phyloP scores from a whole-genome alignment of 2,329 filamentous ascomycete genomes.

The Colletotrichum sidae region DNA sequence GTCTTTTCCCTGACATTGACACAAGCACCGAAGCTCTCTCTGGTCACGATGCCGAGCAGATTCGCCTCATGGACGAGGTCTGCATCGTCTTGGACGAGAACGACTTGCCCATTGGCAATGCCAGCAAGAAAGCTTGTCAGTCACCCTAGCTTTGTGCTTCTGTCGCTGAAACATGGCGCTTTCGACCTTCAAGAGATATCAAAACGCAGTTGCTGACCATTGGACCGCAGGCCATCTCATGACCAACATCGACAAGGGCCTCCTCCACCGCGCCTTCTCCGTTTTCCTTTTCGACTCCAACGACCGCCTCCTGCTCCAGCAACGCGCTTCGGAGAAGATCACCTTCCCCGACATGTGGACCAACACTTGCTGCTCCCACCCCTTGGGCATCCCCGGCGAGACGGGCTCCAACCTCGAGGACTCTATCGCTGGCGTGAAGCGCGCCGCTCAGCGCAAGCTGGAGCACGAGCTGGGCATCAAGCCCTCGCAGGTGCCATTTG shows the following conservation, averaged over 20 bases:
- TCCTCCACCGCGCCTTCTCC: slow-evolving; percentile 97
- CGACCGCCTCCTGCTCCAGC: slow-evolving; percentile 93
- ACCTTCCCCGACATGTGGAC: slow-evolving; percentile 99
- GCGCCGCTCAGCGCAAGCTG: slow-evolving; percentile 91
- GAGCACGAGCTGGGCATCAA: slow-evolving; percentile 96
- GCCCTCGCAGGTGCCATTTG: slow-evolving; percentile 86
- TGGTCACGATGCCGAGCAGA: slow-evolving; percentile 97
- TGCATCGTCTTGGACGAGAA: slow-evolving; percentile 97
- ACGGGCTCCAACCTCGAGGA: slow-evolving; percentile 85
- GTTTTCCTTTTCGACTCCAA: slow-evolving; percentile 94
- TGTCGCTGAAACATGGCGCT: background rate
- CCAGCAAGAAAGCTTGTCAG: slow-evolving; percentile 97
- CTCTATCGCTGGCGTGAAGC: slow-evolving; percentile 87
- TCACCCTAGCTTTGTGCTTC: slow-evolving; percentile 40
- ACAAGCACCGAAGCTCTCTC: slow-evolving; percentile 79
- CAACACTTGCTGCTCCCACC: slow-evolving; percentile 99
- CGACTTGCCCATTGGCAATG: slow-evolving; percentile 92
- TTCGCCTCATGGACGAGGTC: slow-evolving; percentile 97
- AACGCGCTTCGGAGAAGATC: slow-evolving; percentile 96
- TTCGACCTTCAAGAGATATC: background rate
- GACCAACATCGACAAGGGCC: slow-evolving; percentile 96
- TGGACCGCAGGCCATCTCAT: slow-evolving; percentile 84
- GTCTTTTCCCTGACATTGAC: slow-evolving; percentile 87
- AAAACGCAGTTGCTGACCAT: background rate
- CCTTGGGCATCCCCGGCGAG: slow-evolving; percentile 90